Percentiles rank a stretch among this genome's conserved stretches.
phyloP scores from a whole-genome alignment of 345 rosid genomes.

The Camelina neglecta region DNA sequence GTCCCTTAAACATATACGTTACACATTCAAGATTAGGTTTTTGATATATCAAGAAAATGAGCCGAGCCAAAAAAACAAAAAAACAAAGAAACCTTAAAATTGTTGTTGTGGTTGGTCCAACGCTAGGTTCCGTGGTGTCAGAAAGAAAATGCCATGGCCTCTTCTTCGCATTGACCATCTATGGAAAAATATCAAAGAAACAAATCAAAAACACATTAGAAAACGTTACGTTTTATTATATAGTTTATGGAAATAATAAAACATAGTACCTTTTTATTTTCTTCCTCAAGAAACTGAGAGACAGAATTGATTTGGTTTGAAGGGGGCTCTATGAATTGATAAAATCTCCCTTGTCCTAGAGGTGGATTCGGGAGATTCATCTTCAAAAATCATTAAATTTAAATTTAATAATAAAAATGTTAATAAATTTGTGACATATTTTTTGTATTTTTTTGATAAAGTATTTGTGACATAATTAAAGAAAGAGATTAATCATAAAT shows the following conservation, averaged over 20 bases:
- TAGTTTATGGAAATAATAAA: not conserved
- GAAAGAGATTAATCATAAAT: not conserved
- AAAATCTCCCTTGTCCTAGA: slow-evolving; percentile 40
- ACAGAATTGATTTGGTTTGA: slow-evolving; percentile 61
- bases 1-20: slow-evolving; percentile 10
- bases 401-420: not conserved
- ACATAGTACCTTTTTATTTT: slow-evolving; percentile 44
- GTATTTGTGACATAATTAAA: not conserved
- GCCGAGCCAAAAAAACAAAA: not conserved
- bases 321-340: slow-evolving; percentile 71
- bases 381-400: slow-evolving; percentile 34
- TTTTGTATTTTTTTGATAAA: not conserved
- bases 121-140: slow-evolving; percentile 21
- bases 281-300: slow-evolving; percentile 51
- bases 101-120: slow-evolving; percentile 12
- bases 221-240: not conserved
- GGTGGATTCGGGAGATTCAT: slow-evolving; percentile 43
- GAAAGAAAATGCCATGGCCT: slow-evolving; percentile 44
- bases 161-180: slow-evolving; percentile 57
- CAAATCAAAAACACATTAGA: slow-evolving; percentile 10
- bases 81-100: slow-evolving; percentile 31
- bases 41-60: slow-evolving; percentile 19
- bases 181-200: slow-evolving; percentile 7
- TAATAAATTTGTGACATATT: not conserved
- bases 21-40: slow-evolving; percentile 27